Evolutionary conservation across 805 yeast species (phyloP), one percentile per base, ranked within the genome.

Genomic region (Saturnispora halmiae): DNA sequence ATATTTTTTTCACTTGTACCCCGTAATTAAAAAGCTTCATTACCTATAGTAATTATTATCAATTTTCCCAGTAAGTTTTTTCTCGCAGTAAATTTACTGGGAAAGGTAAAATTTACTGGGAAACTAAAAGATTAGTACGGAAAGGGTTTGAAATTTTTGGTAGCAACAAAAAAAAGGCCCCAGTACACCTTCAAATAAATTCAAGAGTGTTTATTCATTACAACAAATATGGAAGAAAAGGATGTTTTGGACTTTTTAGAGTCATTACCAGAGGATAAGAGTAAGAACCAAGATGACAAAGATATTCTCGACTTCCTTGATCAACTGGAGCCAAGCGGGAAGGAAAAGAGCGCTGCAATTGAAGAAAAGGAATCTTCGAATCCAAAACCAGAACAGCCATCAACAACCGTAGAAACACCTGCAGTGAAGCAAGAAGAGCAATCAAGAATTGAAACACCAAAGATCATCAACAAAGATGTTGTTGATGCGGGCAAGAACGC

Each of bases 221-320:
- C n/a, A n/a, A n/a, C n/a, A 13, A 19, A 31, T 4, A 35, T 34
- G 9, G 40, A 78, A 44, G 77, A 79, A 19, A 83, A 80, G 47
- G 90, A 82, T 51, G 90, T 83, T 4, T 67, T 83, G 41, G 90
- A 82, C 47, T 84, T 84, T 54, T 68, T 83, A 50, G 86, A 82
- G 53, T 80, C 88, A 1, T 70, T 86, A 36, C 92, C 94, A 3
- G 53, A 49, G 26, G 52, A 53, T 15, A 31, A 27, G 6, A 30
- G 32, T 11, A 54, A 51, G 6, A 70, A 55, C 2, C 70, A 72
- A 48, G 40, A 60, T 4, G 75, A 69, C 44, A 73, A 72, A 36
- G 79, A 75, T 41, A 67, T 74, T 34, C 55, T 74, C 43, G 77
- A 70, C 15, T 75, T 75, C 44, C 58, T 74, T 44, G 87, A 83